Evolutionary conservation across 768 basidiomycete species (phyloP).

Genomic region (Mycena capillaripes): DNA sequence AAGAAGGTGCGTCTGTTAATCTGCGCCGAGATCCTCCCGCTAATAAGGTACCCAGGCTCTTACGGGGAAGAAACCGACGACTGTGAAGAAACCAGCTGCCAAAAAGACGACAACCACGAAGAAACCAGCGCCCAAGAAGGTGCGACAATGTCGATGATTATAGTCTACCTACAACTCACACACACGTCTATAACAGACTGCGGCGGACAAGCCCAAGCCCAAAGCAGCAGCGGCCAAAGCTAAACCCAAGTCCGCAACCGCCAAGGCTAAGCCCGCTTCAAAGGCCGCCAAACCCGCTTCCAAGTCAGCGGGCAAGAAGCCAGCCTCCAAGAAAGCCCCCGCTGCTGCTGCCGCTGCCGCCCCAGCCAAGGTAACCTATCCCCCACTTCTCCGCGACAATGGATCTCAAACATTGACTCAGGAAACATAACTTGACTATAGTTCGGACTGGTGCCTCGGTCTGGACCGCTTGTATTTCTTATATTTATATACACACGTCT

Average conservation of each 20-base stretch:
- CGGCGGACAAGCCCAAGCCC: constrained; percentile 53
- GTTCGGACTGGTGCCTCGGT: no score
- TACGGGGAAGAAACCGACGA: constrained; percentile 41
- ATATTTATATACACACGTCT: constrained; percentile 26
- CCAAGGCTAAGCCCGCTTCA: constrained; percentile 53
- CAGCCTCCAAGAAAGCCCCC: constrained; percentile 43
- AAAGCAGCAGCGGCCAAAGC: constrained; percentile 48
- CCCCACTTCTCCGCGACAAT: not conserved
- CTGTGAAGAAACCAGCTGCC: constrained; percentile 42
- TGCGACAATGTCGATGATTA: constrained; percentile 36
- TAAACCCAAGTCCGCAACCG: constrained; percentile 40
- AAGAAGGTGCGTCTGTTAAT: constrained; percentile 16
- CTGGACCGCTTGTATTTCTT: not conserved
- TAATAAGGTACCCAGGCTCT: constrained; percentile 2
- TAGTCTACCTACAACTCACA: not conserved
- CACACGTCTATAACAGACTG: constrained; percentile 47
- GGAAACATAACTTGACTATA: constrained; percentile 7
- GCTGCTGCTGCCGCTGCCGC: constrained; percentile 1
- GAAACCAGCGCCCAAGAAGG: constrained; percentile 74
- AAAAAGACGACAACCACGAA: constrained; percentile 49
- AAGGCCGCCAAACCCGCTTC: constrained; percentile 43
- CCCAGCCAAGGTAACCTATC: not conserved
- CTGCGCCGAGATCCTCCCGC: not conserved
- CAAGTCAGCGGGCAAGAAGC: constrained; percentile 48
- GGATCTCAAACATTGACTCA: not conserved